These are phyloP conservation scores for Castanea mollissima DNA, from an alignment of 306 rosid species.

Conservation along the genomic window DNA sequence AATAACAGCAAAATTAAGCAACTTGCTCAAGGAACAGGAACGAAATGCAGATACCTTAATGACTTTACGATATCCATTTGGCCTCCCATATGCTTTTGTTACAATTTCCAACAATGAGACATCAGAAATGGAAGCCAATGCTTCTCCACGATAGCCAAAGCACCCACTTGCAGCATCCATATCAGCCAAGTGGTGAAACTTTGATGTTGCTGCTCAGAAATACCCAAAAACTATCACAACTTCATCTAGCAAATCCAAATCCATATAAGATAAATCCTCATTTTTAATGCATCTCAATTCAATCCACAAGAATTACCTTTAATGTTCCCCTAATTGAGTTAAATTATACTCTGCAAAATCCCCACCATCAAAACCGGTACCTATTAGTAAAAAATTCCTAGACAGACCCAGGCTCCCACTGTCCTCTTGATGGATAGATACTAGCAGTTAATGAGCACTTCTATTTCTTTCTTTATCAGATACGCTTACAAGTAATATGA, in stretches of 20 bases:
- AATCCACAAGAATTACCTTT: neutral
- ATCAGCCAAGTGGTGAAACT: constrained; percentile 54
- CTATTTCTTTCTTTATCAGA: neutral
- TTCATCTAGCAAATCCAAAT: constrained; percentile 16
- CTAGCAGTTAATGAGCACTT: neutral
- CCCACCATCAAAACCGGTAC: neutral
- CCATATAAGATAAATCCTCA: neutral
- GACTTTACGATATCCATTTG: constrained; percentile 87
- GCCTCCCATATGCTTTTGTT: constrained; percentile 78
- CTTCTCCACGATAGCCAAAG: constrained; percentile 93
- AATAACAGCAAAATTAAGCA: constrained; percentile 26
- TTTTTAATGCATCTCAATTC: neutral
- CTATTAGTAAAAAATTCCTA: neutral
- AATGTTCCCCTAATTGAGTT: neutral
- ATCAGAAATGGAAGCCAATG: constrained; percentile 91
- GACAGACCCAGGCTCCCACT: neutral
- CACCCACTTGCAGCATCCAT: constrained; percentile 39
- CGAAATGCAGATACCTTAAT: constrained; percentile 58
- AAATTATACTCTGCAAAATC: neutral
- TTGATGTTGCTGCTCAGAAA: constrained; percentile 71
- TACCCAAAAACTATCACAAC: constrained; percentile 9
- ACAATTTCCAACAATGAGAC: constrained; percentile 78
- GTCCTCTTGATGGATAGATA: neutral
- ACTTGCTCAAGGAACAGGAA: constrained; percentile 12
- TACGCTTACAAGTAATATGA: neutral